Evolutionary conservation across 225 moss, liverwort and hornwort genomes (phyloP).

Genomic region (Marchantia polymorpha): DNA sequence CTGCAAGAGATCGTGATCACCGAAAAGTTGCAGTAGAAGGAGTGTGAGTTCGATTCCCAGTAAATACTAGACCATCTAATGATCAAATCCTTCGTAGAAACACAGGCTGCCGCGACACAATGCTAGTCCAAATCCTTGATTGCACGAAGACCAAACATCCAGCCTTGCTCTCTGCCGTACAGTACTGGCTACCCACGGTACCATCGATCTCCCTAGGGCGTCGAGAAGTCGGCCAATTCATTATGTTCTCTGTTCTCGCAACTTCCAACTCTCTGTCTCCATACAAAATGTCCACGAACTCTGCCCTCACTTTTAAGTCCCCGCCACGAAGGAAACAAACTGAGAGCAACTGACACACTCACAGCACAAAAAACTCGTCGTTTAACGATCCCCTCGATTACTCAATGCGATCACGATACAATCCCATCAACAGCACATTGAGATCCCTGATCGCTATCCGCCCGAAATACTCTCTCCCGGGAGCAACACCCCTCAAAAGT

Average conservation of each 20-base stretch:
- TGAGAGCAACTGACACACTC: neutral
- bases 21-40: neutral
- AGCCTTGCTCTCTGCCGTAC: neutral
- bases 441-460: neutral
- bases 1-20: conserved; percentile 2
- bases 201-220: conserved; percentile 14
- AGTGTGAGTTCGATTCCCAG: neutral
- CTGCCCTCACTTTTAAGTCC: neutral
- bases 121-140: conserved; percentile 25
- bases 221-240: conserved; percentile 8
- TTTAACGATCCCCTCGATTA: neutral
- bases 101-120: neutral
- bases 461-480: neutral
- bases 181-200: neutral
- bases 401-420: neutral
- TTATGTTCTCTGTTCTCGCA: neutral
- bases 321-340: neutral
- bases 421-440: neutral
- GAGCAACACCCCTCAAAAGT: neutral
- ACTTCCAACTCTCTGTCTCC: neutral
- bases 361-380: neutral
- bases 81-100: neutral
- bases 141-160: conserved; percentile 6
- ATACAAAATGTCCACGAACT: neutral
- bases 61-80: neutral